Conservation (phyloP, 2,329 filamentous ascomycete genomes). For the Microcyclosporella mali region DNA sequence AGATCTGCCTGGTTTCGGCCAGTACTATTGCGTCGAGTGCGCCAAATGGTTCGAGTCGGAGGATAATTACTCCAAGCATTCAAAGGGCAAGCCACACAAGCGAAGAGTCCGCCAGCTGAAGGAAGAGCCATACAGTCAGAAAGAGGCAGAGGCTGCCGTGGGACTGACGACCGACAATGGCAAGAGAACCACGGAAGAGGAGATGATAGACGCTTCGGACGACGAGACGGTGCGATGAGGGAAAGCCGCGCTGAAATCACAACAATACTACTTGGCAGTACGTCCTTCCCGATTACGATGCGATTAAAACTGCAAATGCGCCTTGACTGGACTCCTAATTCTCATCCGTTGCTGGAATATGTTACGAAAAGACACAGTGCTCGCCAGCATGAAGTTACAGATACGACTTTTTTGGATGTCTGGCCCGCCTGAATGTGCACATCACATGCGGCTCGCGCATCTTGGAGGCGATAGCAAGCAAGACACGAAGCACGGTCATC, state of each 20-base stretch:
- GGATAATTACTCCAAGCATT: conserved; percentile 66
- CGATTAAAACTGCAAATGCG: too few species aligned
- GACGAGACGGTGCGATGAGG: conserved; percentile 18
- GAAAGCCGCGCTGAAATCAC: not conserved
- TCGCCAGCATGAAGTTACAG: too few species aligned
- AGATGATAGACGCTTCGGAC: conserved; percentile 23
- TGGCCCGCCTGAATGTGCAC: too few species aligned
- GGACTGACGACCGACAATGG: conserved; percentile 68
- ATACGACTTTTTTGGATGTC: too few species aligned
- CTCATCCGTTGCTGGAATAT: too few species aligned
- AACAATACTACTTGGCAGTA: too few species aligned
- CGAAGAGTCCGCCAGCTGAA: conserved; percentile 77
- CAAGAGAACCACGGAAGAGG: conserved; percentile 24
- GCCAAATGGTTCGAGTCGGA: conserved; percentile 95
- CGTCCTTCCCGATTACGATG: too few species aligned
- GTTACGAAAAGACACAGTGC: too few species aligned
- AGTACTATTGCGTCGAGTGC: conserved; percentile 85
- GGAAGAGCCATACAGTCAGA: conserved; percentile 80
- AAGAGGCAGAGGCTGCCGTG: conserved; percentile 73
- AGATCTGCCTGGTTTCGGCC: conserved; percentile 80
- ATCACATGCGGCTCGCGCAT: too few species aligned
- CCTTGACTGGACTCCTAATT: too few species aligned
- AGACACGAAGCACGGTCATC: too few species aligned
- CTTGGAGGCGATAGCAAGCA: too few species aligned
- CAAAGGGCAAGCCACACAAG: conserved; percentile 88